phyloP scores from a whole-genome alignment of 768 basidiomycete genomes.

The Postia placenta region DNA sequence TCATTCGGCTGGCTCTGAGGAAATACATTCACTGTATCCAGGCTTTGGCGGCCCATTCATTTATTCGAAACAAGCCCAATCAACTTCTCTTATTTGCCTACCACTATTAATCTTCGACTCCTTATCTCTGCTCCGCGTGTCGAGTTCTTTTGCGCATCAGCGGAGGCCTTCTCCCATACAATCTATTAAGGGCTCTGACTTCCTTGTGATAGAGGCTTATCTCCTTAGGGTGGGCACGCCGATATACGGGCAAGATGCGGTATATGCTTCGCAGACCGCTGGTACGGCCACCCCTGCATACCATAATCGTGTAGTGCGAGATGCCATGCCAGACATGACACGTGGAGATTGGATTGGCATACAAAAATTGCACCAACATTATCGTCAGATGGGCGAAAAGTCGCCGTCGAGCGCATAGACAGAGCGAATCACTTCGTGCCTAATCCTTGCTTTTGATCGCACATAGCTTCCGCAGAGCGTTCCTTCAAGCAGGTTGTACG shows the following conservation, averaged over 20 bases:
- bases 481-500: not conserved
- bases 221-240: not conserved
- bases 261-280: not conserved
- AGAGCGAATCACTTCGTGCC: slow-evolving; percentile 1
- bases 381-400: not conserved
- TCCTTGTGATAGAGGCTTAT: slow-evolving; percentile 7
- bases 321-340: not conserved
- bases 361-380: not conserved
- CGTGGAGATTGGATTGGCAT: not conserved
- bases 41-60: too few species aligned
- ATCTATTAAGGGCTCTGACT: slow-evolving; percentile 7
- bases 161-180: too few species aligned
- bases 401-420: not conserved
- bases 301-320: slow-evolving; percentile 5
- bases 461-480: not conserved
- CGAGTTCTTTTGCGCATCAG: too few species aligned
- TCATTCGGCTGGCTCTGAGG: too few species aligned
- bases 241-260: slow-evolving; percentile 6
- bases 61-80: too few species aligned
- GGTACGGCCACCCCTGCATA: slow-evolving; percentile 1
- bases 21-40: too few species aligned
- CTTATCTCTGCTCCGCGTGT: too few species aligned
- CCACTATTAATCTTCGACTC: too few species aligned
- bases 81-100: too few species aligned
- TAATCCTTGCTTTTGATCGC: not conserved